These are phyloP conservation scores for Poa annua DNA, from an alignment of 176 grass and related monocot genomes.

Conservation along the genomic window DNA sequence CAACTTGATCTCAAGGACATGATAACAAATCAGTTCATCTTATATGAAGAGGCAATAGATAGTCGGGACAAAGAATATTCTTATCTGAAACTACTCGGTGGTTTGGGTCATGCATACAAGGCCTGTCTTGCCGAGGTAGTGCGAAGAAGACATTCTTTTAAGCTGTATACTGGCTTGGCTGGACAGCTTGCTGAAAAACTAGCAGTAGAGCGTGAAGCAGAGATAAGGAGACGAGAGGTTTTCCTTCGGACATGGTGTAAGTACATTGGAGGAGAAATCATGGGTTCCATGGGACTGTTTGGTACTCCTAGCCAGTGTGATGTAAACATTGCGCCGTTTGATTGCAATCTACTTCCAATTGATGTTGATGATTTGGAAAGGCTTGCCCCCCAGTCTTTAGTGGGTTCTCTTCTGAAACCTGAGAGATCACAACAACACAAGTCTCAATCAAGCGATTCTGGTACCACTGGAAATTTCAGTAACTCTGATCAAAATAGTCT, in stretches of 20 bases:
- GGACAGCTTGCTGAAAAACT: conserved; percentile 88
- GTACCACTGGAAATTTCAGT: conserved; percentile 41
- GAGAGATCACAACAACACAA: conserved; percentile 58
- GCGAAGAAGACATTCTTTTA: conserved; percentile 74
- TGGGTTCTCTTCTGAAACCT: conserved; percentile 57
- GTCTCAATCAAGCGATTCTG: conserved; percentile 45
- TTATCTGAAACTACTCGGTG: conserved; percentile 69
- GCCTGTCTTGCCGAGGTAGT: conserved; percentile 93
- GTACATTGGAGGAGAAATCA: conserved; percentile 80
- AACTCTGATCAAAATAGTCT: conserved; percentile 59
- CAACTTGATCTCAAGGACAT: conserved; percentile 82
- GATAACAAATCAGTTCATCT: conserved; percentile 87
- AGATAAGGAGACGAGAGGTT: conserved; percentile 77
- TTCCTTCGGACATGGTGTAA: conserved; percentile 82
- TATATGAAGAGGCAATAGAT: conserved; percentile 88
- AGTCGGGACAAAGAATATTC: conserved; percentile 82
- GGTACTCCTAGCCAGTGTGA: conserved; percentile 88
- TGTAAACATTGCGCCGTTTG: conserved; percentile 80
- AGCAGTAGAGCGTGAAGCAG: conserved; percentile 69
- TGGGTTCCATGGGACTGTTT: conserved; percentile 82
- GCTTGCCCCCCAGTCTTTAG: conserved; percentile 67
- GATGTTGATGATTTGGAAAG: conserved; percentile 84
- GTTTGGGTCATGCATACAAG: conserved; percentile 74
- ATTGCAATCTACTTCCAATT: conserved; percentile 75
- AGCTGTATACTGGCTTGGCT: conserved; percentile 92